Evolutionary conservation across 176 grass and related monocot genomes (phyloP), one percentile per base, ranked within the genome.

Genomic region (Cenchrus fungigraminus): DNA sequence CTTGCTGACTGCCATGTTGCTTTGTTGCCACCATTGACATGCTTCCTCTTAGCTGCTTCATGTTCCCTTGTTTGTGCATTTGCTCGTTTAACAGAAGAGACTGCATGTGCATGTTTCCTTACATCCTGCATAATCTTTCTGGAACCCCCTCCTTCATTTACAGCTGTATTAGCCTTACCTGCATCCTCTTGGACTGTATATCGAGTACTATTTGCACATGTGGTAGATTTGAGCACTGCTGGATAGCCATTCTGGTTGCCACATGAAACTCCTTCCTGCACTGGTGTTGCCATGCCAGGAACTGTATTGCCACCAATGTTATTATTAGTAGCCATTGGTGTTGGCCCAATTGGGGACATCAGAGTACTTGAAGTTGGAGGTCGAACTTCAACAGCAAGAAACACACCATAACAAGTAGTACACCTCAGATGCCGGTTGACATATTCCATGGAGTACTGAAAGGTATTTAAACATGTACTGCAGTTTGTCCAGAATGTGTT

Each of bases 401-500:
- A 95, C 19, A 9, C 71, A 6, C 31, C 46, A 47, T 16, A 14
- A 58, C 93, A 92, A 43, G 9, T 28, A 14, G 54, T 5, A 73
- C 93, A 90, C 37, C 45, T 65, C 68, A 92, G 83, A 61, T 12
- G 14, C 66, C 11, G 65, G 12, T 90, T 74, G 20, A 85, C 6
- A 55, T 92, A 85, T 63, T 84, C 62, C 54, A 73, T 88, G 42
- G 64, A 58, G 62, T 91, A 95, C 73, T 92, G 75, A 54, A 88
- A 91, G 54, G 25, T 61, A 66, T 72, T 76, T 37, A 53, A 32
- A 53, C 90, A 90, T 71, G 73, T 65, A 43, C 2, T 3, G 53
- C 93, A 95, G 42, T 22, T 74, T 81, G 93, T 95, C 93, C 93
- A 95, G 78, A 95, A 95, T 86, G 93, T 92, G 67, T 78, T 29